Conservation (phyloP, 192 early-diverging fungal genomes). For the Irineochytrium annulatum region DNA sequence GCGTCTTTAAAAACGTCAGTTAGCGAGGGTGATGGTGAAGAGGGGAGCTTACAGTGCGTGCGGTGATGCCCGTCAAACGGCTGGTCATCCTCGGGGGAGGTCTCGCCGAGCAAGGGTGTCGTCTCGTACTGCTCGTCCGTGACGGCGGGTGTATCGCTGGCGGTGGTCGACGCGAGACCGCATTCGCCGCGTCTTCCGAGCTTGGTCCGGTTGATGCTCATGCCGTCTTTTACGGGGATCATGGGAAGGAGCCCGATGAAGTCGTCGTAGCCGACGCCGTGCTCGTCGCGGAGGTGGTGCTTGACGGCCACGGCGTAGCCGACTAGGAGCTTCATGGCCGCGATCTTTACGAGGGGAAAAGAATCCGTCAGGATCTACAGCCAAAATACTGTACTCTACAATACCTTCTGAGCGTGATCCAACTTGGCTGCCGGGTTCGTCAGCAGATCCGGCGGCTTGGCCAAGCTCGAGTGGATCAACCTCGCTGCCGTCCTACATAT, state of each 20-base stretch:
- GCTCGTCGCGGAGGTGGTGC: slow-evolving; percentile 63
- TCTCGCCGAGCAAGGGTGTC: no score
- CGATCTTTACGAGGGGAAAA: no score
- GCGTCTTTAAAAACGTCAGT: slow-evolving; percentile 5
- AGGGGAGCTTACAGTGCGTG: no score
- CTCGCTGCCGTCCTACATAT: neutral
- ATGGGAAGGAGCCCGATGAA: slow-evolving; percentile 47
- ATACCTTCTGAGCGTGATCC: slow-evolving; percentile 46
- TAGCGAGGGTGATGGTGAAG: no score
- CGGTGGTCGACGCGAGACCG: no score
- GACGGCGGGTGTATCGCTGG: no score
- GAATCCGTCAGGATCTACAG: no score
- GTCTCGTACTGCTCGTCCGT: no score
- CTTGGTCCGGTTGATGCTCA: no score
- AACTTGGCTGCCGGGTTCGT: neutral
- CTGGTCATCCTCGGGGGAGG: neutral
- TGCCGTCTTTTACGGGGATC: slow-evolving; percentile 5
- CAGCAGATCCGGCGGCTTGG: neutral
- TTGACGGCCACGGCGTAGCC: slow-evolving; percentile 72
- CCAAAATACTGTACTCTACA: no score
- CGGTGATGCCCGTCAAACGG: no score
- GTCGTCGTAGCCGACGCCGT: slow-evolving; percentile 56
- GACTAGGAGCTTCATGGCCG: slow-evolving; percentile 61
- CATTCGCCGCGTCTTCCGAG: no score
- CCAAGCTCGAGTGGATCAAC: neutral